Evolutionary conservation across 116 monocot species (phyloP), one percentile per base, ranked within the genome.

Genomic region (Zostera marina): DNA sequence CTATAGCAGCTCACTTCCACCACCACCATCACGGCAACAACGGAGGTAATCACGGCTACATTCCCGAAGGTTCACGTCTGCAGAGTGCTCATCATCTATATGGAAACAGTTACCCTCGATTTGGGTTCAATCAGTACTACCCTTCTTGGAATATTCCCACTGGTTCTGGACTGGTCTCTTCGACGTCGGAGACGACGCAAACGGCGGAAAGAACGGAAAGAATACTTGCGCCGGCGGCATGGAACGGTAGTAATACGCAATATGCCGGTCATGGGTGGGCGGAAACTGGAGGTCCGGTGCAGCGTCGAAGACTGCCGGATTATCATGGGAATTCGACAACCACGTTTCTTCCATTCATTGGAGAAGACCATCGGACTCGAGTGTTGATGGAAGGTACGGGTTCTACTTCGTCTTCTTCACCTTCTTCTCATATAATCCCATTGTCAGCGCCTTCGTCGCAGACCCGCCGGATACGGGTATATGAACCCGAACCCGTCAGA

Each of bases 1-100:
- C 74, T 47, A 22, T 68, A 42, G 53, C 65, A 9, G 67, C 70
- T 14, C 67, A 67, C 64, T 66, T 76, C 73, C 67, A 61, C 42
- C 66, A 74, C 46, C 53, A 66, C 39, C 24, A 49, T 56, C 23
- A 43, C 12, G 8, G 68, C 42, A 54, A 72, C 54, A 61, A 68
- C 68, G 65, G 70, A 56, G 71, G 69, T 42, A 39, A 48, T 62
- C 62, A 68, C 15, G 62, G 59, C n/a, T n/a, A n/a, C 51, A 41
- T 43, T 26, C 68, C 77, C 16, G 7, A 44, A 11, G 61, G 70
- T 10, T 22, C 56, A 32, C 14, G 61, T 32, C 16, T 44, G 5
- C 54, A n/a, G n/a, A n/a, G n/a, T n/a, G n/a, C n/a, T n/a, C n/a
- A n/a, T n/a, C n/a, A n/a, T n/a, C n/a, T n/a, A n/a, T n/a, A n/a